A percentile compares a stretch with the other conserved stretches of the same genome.
Conservation (phyloP, 768 basidiomycete genomes). For the Amanita subjunquillea region DNA sequence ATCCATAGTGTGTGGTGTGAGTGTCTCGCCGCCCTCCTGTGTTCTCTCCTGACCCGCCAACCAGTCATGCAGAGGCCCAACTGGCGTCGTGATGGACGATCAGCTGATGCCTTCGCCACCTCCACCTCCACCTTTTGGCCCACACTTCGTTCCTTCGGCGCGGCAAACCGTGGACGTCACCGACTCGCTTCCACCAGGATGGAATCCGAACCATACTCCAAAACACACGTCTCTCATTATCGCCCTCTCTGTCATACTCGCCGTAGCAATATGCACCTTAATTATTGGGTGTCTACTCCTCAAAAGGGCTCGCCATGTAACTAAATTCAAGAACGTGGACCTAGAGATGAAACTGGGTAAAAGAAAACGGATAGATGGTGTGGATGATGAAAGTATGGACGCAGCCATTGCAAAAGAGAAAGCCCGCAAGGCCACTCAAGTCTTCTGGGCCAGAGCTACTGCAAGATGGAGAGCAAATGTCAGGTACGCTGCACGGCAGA, state of each 20-base stretch:
- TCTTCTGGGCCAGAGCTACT: constrained; percentile 54
- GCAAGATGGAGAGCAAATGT: constrained; percentile 62
- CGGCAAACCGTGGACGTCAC: constrained; percentile 17
- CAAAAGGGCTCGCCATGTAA: constrained; percentile 32
- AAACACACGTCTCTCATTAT: constrained; percentile 39
- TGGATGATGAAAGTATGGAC: constrained; percentile 11
- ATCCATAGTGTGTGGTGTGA: constrained; percentile 52
- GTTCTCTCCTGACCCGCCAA: background rate
- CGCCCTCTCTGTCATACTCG: constrained; percentile 51
- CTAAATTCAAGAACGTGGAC: constrained; percentile 27
- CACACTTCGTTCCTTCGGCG: constrained; percentile 10
- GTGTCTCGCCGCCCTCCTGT: constrained; percentile 11
- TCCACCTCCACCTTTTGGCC: constrained; percentile 10
- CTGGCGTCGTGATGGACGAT: constrained; percentile 20
- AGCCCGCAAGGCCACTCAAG: constrained; percentile 40
- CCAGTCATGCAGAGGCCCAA: constrained; percentile 17
- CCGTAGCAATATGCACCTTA: constrained; percentile 47
- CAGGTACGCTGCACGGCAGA: constrained; percentile 48
- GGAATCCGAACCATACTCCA: constrained; percentile 21
- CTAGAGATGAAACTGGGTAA: constrained; percentile 37
- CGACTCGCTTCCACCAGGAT: constrained; percentile 43
- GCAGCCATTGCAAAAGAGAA: constrained; percentile 32
- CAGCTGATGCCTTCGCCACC: constrained; percentile 17
- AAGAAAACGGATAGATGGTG: constrained; percentile 14
- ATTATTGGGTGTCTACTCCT: constrained; percentile 55